These are phyloP conservation scores for Aureobasidium uvarum DNA, from an alignment of 2,329 filamentous ascomycete species.

Conservation along the genomic window DNA sequence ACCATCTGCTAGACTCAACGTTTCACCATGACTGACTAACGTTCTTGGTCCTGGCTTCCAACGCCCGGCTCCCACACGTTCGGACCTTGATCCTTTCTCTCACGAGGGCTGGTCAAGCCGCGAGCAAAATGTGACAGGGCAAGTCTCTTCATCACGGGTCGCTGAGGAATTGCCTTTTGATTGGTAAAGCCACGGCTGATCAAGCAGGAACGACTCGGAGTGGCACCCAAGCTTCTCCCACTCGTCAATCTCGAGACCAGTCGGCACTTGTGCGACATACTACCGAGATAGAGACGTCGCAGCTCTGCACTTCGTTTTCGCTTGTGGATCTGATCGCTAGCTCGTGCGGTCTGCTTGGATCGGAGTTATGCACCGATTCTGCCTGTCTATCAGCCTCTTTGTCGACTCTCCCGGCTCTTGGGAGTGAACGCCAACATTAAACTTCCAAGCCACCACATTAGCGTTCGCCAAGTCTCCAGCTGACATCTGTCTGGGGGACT, in stretches of 20 bases:
- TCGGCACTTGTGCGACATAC: slow-evolving; percentile 18
- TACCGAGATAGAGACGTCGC: slow-evolving; percentile 19
- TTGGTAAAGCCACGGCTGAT: background rate
- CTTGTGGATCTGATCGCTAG: slow-evolving; percentile 13
- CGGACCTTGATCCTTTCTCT: slow-evolving; percentile 7
- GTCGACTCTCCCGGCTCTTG: slow-evolving; percentile 22
- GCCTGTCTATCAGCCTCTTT: slow-evolving; percentile 3
- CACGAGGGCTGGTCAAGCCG: slow-evolving; percentile 15
- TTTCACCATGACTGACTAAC: slow-evolving; percentile 21
- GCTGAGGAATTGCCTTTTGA: background rate
- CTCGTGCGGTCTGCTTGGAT: background rate
- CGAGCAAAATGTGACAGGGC: slow-evolving; percentile 16
- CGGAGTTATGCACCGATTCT: slow-evolving; percentile 12
- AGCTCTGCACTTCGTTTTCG: slow-evolving; percentile 5
- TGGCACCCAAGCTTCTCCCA: background rate
- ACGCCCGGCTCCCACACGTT: slow-evolving; percentile 25
- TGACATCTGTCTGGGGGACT: slow-evolving; percentile 17
- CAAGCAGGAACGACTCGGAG: background rate
- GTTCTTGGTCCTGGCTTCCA: slow-evolving; percentile 20
- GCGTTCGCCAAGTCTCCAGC: slow-evolving; percentile 18
- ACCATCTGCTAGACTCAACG: slow-evolving; percentile 23
- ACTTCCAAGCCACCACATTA: slow-evolving; percentile 5
- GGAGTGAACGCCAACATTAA: background rate
- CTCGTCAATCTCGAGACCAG: background rate
- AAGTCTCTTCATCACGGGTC: slow-evolving; percentile 3